Conservation (phyloP, 2,329 filamentous ascomycete species). For the Trichoderma arundinaceum region DNA sequence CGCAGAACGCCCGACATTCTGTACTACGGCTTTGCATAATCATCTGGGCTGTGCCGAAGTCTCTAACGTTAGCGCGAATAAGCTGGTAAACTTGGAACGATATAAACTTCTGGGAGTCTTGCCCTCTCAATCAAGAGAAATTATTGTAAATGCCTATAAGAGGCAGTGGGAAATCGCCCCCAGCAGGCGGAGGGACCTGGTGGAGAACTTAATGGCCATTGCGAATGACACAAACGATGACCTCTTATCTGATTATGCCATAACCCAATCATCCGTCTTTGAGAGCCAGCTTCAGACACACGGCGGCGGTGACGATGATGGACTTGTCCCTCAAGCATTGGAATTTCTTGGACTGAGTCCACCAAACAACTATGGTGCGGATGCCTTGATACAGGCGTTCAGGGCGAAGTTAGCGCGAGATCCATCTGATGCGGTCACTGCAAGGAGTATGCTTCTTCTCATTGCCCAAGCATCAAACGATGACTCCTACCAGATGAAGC, state of each 20-base stretch:
- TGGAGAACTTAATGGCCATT: constrained; percentile 44
- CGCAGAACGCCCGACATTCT: constrained; percentile 41
- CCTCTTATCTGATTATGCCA: constrained; percentile 45
- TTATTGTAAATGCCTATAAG: constrained; percentile 48
- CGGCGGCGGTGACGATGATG: constrained; percentile 41
- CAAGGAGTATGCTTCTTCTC: constrained; percentile 44
- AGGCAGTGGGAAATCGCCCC: constrained; percentile 49
- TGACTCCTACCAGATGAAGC: constrained; percentile 43
- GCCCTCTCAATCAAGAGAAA: constrained; percentile 45
- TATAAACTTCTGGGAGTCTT: constrained; percentile 48
- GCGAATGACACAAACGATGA: constrained; percentile 47
- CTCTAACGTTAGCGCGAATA: constrained; percentile 37
- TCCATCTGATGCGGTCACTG: constrained; percentile 43
- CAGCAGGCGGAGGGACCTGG: constrained; percentile 40
- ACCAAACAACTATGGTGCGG: constrained; percentile 45
- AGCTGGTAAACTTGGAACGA: constrained; percentile 42
- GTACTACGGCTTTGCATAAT: constrained; percentile 42
- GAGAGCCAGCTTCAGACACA: constrained; percentile 45
- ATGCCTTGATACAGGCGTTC: constrained; percentile 46
- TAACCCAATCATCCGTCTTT: constrained; percentile 48
- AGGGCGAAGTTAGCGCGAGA: constrained; percentile 42
- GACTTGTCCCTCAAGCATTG: constrained; percentile 43
- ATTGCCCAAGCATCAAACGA: constrained; percentile 45
- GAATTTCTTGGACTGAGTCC: constrained; percentile 45
- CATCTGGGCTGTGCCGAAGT: constrained; percentile 44